Evolutionary conservation across 2,329 filamentous ascomycete species (phyloP), one percentile per base, ranked within the genome.

Genomic region (Lasiodiplodia gonubiensis): DNA sequence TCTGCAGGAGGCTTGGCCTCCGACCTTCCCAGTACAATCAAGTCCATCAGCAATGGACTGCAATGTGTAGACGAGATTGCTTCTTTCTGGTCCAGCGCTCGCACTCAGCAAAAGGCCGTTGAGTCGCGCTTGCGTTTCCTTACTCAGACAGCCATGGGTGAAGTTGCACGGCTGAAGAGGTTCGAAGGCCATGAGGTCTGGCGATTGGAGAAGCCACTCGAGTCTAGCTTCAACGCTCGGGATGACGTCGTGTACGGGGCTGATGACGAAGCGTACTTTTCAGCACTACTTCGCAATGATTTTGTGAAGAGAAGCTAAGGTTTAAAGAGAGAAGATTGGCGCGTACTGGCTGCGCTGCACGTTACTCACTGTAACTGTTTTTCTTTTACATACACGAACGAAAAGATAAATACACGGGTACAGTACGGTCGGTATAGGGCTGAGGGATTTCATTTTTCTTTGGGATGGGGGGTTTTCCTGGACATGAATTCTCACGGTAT

Each of bases 81-180:
- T 3, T 78, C 77, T 3, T 84, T 86, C 70, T 92, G 90, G 90
- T 83, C 85, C 51, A 86, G 85, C 67, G 85, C 86, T 2, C 79
- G 81, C 48, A 78, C 79, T 25, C 84, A 89, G 64, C 80, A 81
- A 16, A 80, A 82, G 35, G 80, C 82, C 2, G 82, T 89, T 25
- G 77, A 82, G 59, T 77, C 74, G 42, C 82, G 85, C 3, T 72
- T 85, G 53, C 80, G 82, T 14, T 73, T 80, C 65, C 77, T 87
- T 68, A 75, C 78, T 21, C 78, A 83, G 66, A 78, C 74, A 2
- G 78, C 77, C 11, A 53, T 59, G 30, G 54, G 54, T 16, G 37
- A 59, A 18, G 64, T 33, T 1, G 12, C 27, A 3, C 39, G 35
- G 1, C n/a, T 57, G 2, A 60, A 33, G 21, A 59, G 25, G 7